Evolutionary conservation across 169 alveolate genomes (phyloP).

Genomic region (Cryptosporidium xiaoi): DNA sequence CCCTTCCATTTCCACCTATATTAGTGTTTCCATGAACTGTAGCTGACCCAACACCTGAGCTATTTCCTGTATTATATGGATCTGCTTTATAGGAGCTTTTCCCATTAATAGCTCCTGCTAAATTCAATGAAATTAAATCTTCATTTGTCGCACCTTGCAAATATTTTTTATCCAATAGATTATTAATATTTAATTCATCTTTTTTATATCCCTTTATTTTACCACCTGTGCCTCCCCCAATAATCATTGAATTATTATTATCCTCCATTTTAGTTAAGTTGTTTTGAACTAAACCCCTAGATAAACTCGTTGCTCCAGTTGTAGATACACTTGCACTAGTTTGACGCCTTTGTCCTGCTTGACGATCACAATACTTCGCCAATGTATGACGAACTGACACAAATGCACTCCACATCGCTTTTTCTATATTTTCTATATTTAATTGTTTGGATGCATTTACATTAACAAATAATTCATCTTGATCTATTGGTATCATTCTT

Average conservation of each 20-base stretch:
- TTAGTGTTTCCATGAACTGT: not conserved
- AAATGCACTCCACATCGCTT: constrained; percentile 75
- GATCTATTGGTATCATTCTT: constrained; percentile 64
- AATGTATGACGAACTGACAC: constrained; percentile 68
- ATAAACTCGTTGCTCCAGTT: not conserved
- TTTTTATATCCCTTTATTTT: constrained; percentile 36
- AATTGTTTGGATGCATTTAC: constrained; percentile 72
- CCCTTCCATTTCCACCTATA: not conserved
- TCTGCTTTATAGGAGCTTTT: constrained; percentile 15
- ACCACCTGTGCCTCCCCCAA: not conserved
- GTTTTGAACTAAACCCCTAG: not conserved
- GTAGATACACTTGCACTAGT: constrained; percentile 7
- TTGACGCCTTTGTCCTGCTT: constrained; percentile 70
- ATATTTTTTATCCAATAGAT: constrained; percentile 7
- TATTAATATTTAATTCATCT: constrained; percentile 17
- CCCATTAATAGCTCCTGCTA: not conserved
- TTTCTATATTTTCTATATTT: constrained; percentile 55
- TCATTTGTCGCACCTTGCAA: not conserved
- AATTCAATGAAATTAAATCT: constrained; percentile 1
- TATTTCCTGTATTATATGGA: constrained; percentile 27
- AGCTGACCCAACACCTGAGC: not conserved
- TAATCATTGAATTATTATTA: not conserved
- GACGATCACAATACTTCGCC: constrained; percentile 73
- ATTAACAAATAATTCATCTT: constrained; percentile 70
- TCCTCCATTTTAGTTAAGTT: constrained; percentile 28